Base-by-base conservation (phyloP, 768 basidiomycete species). In the Pleurotus sapidus region DNA sequence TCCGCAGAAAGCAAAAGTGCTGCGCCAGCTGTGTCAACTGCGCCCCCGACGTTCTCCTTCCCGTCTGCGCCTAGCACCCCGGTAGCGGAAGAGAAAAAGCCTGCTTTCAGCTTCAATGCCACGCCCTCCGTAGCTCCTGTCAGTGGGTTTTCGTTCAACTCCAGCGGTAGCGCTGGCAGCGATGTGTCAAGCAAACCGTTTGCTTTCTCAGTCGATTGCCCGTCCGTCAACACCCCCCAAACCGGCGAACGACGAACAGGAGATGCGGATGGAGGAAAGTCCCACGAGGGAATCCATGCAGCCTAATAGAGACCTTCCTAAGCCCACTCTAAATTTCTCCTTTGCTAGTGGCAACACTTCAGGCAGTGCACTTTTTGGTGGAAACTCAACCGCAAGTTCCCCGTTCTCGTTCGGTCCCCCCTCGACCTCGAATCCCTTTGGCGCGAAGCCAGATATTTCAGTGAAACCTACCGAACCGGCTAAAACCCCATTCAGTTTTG, bases 251-350 rank as follows among this genome's bases (percentile, higher is more conserved):
- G 74, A 76, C 34, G 86, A 85, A 46, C 79, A 85, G 49, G 89
- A 89, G 58, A 81, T 88, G 61, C 81, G 72, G 56, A 92, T 92
- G 90, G 90, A 92, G 40, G 90, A 91, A 69, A 92, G 90, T 61
- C 90, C 90, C 1, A 84, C 81, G 2, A 77, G 88, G 58, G 86
- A 87, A 30, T 14, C 51, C 7, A 71, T 83, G 64, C 80, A 81
- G 48, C 60, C 71, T 20, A 82, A 77, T 59, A 72, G 72, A 14
- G 68, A 60, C 40, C 38, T 54, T 24, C 51, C 51, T 18, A 54
- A 54, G 18, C 51, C 51, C 18, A 54, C 51, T n/a, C 24, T 54
- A 30, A 39, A 54, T 23, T 54, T 54, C 27, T 54, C 51, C 3
- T 54, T 54, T 24, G 25, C n/a, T 30, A 54, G 39, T 25, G 23